These are phyloP conservation scores for Thermochaetoides dissita DNA, from an alignment of 2,329 filamentous ascomycete genomes.

Conservation along the genomic window DNA sequence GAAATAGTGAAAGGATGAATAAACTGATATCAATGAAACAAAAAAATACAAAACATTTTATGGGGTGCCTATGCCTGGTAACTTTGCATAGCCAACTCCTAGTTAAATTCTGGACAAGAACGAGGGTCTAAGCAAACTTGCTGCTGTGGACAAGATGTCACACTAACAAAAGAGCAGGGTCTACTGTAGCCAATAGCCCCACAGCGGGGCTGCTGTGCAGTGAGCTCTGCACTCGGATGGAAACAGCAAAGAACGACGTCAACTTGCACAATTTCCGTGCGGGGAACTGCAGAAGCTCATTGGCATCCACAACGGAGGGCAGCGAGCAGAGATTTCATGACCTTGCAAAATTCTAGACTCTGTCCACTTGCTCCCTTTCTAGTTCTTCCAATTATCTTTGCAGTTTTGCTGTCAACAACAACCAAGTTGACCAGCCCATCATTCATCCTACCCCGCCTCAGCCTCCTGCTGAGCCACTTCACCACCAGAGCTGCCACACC, in stretches of 20 bases:
- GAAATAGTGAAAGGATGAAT: too few species aligned
- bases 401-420: constrained; percentile 1
- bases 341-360: not conserved
- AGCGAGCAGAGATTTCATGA: not conserved
- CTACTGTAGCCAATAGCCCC: not conserved
- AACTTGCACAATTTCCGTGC: not conserved
- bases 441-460: constrained; percentile 1
- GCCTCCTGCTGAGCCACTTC: constrained; percentile 5
- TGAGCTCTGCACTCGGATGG: not conserved
- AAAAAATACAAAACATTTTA: too few species aligned
- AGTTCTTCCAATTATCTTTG: constrained; percentile 1
- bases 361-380: not conserved
- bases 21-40: too few species aligned
- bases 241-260: not conserved
- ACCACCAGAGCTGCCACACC: not conserved
- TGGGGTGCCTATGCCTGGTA: too few species aligned
- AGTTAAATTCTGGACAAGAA: too few species aligned
- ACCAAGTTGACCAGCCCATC: not conserved
- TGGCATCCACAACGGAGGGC: too few species aligned
- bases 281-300: not conserved
- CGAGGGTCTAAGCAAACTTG: too few species aligned
- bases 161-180: too few species aligned
- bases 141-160: too few species aligned
- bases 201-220: not conserved
- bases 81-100: too few species aligned